Percentiles rank a stretch among this genome's conserved stretches.
These are phyloP conservation scores for Durio zibethinus DNA, from an alignment of 345 rosid species.

Conservation along the genomic window DNA sequence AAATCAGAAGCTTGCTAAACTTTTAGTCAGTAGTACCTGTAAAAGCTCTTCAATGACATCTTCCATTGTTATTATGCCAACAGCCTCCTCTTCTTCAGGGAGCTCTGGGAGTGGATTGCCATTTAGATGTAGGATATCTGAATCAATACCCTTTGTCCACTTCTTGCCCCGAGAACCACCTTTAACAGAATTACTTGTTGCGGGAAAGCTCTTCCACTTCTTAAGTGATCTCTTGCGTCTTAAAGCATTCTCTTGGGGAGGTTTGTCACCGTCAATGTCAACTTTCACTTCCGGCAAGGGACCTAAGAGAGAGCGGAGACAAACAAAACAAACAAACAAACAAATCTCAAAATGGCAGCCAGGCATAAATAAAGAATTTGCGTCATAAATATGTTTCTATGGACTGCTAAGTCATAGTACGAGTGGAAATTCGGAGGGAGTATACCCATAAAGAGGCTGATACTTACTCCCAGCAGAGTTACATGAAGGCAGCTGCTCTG, in stretches of 20 bases:
- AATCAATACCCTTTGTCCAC: conserved; percentile 68
- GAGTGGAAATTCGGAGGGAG: not conserved
- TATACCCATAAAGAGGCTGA: not conserved
- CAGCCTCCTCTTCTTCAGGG: conserved; percentile 86
- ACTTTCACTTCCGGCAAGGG: conserved; percentile 48
- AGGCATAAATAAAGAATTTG: not conserved
- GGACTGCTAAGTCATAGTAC: not conserved
- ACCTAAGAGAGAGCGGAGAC: conserved; percentile 23
- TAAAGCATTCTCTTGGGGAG: conserved; percentile 36
- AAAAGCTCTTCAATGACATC: conserved; percentile 97
- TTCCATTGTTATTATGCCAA: conserved; percentile 96
- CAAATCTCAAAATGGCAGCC: not conserved
- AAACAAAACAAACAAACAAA: not conserved
- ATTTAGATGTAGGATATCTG: conserved; percentile 68
- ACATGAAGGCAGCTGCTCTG: conserved; percentile 18
- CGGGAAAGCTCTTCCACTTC: conserved; percentile 85
- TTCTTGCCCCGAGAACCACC: conserved; percentile 56
- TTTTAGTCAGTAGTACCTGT: conserved; percentile 46
- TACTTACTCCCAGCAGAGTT: conserved; percentile 35
- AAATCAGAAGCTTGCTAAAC: not conserved
- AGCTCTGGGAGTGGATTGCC: conserved; percentile 59
- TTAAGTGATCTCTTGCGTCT: conserved; percentile 64
- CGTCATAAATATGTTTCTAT: not conserved
- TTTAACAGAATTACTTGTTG: conserved; percentile 28
- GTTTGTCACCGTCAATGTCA: conserved; percentile 44